These are phyloP conservation scores for Stenocarpella maydis DNA, from an alignment of 2,329 filamentous ascomycete genomes.

Conservation along the genomic window DNA sequence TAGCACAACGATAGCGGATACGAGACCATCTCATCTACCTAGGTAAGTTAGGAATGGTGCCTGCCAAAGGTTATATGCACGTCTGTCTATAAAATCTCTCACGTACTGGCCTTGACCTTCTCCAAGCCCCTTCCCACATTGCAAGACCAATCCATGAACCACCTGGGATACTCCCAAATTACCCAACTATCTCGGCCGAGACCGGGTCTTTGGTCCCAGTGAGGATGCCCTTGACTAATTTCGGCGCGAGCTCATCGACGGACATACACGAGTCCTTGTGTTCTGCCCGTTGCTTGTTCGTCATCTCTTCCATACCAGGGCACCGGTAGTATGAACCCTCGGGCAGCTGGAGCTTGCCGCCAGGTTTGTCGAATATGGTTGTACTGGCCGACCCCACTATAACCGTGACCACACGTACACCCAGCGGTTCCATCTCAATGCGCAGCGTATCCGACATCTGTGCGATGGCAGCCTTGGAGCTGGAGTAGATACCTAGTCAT, in stretches of 20 bases:
- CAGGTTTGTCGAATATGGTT: slow-evolving; percentile 25
- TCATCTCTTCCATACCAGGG: slow-evolving; percentile 8
- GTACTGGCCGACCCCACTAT: slow-evolving; percentile 3
- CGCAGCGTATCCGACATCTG: background rate
- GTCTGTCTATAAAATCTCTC: background rate
- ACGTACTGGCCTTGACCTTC: background rate
- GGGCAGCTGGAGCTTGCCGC: slow-evolving; percentile 15
- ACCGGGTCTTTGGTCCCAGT: slow-evolving; percentile 1
- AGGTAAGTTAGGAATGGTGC: no score
- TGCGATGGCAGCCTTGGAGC: background rate
- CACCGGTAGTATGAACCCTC: slow-evolving; percentile 5
- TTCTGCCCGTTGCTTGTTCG: slow-evolving; percentile 8
- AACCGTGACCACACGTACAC: background rate
- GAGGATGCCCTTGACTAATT: slow-evolving; percentile 20
- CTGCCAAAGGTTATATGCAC: background rate
- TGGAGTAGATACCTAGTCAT: background rate
- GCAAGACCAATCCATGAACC: slow-evolving; percentile 26
- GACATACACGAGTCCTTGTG: slow-evolving; percentile 17
- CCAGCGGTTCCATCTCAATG: background rate
- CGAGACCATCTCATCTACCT: no score
- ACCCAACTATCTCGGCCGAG: slow-evolving; percentile 19
- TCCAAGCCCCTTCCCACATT: slow-evolving; percentile 19
- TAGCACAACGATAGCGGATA: no score
- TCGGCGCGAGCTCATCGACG: slow-evolving; percentile 19
- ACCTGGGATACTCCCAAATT: slow-evolving; percentile 9